Evolutionary conservation across 345 rosid species (phyloP).

Genomic region (Moringa oleifera): DNA sequence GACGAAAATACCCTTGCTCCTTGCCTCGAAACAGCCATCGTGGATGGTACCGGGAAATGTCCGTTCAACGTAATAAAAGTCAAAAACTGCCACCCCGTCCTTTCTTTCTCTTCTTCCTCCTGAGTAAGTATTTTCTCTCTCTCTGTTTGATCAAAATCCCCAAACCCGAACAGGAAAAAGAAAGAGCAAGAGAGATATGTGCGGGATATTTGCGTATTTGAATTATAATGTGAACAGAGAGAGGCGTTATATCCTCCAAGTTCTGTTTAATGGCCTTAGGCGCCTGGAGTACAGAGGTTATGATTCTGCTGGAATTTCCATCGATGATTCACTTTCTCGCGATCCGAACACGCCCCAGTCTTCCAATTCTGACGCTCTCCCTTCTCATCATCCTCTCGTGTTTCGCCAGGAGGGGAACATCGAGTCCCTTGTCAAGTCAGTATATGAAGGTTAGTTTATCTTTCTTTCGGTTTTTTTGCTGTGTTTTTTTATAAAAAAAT

Average conservation of each 20-base stretch:
- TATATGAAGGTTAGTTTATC: constrained; percentile 54
- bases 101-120: neutral
- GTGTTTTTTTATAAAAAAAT: neutral
- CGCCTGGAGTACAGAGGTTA: constrained; percentile 97
- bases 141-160: neutral
- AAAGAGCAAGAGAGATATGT: constrained; percentile 37
- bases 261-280: constrained; percentile 90
- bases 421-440: constrained; percentile 91
- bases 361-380: constrained; percentile 2
- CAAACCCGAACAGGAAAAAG: neutral
- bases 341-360: constrained; percentile 11
- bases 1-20: neutral
- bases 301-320: constrained; percentile 90
- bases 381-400: constrained; percentile 46
- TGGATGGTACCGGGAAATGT: neutral
- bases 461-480: neutral
- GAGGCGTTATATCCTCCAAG: constrained; percentile 73
- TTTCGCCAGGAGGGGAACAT: constrained; percentile 93
- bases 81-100: neutral
- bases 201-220: constrained; percentile 93
- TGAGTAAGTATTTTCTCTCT: neutral
- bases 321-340: constrained; percentile 41
- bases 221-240: constrained; percentile 68
- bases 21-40: neutral
- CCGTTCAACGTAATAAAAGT: neutral